Base-by-base conservation (phyloP, 2,329 filamentous ascomycete species). In the Atkinsonella hypoxylon region DNA sequence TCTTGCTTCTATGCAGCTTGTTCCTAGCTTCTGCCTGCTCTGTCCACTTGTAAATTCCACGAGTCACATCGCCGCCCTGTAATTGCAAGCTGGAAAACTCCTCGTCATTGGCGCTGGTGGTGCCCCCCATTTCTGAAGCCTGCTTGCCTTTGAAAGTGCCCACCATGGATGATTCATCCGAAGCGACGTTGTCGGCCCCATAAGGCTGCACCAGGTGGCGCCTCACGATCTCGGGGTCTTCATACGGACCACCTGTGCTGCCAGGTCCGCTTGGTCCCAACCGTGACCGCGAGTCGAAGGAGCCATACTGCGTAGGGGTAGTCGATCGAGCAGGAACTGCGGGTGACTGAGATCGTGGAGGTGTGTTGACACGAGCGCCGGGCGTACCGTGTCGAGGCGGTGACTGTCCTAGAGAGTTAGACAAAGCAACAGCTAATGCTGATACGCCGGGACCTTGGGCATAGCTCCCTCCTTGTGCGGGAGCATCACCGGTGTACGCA, bases 1-100 rank as follows among this genome's bases (percentile, higher is more conserved):
- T 97, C 70, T 90, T 85, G 69, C 90, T 95, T 59, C 91, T 81
- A 59, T 84, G 80, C 61, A 82, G 73, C 59, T 80, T 80, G 54
- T 75, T 77, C 57, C 83, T 79, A 45, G 81, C 74, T 62, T 94
- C 83, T 48, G 86, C 86, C 64, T 94, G 87, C 66, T 97, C 89
- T 6, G 89, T 89, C 88, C 94, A 98, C 59, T 88, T 85, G 73
- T 98, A 98, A 59, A 98, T 95, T 50, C 91, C 88, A 54, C 93
- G 78, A 22, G 91, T 96, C 51, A 96, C 85, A 64, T 98, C 93
- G 56, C 93, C 93, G 53, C 93, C 93, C 64, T 97, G 94, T 45
- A 98, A 73, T 63, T 84, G 83, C 64, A 98, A 69, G 68, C 93
- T 97, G 31, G 90, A 96, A 65, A 98, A 98, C 61, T 95, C 88